Evolutionary conservation across 768 basidiomycete genomes (phyloP).

Genomic region (Tulasnella sp.): DNA sequence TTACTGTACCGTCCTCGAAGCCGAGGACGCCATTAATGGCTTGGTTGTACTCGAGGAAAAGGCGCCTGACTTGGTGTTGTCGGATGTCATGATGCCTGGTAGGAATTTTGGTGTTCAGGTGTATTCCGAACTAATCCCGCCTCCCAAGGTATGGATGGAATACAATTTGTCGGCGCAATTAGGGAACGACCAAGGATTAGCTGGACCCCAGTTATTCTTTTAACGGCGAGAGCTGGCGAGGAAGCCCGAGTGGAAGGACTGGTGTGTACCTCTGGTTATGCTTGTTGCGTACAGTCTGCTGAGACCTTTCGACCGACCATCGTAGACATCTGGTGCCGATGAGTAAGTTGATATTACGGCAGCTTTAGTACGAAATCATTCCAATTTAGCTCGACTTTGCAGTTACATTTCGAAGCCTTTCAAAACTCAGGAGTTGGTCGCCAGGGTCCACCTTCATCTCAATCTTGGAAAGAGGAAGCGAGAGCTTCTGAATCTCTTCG

Average conservation of each 20-base stretch:
- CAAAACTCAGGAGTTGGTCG: conserved; percentile 39
- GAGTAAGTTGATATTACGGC: conserved; percentile 32
- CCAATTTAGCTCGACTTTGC: background rate
- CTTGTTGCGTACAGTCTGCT: background rate
- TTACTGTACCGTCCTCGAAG: conserved; percentile 38
- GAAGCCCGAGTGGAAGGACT: conserved; percentile 40
- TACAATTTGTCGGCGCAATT: conserved; percentile 35
- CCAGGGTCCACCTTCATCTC: conserved; percentile 40
- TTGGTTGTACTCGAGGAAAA: conserved; percentile 30
- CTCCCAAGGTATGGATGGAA: conserved; percentile 36
- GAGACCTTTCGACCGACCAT: background rate
- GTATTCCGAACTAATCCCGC: background rate
- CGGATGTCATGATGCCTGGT: conserved; percentile 41
- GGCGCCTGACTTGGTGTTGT: conserved; percentile 37
- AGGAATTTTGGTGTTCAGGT: conserved; percentile 4
- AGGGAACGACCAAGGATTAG: conserved; percentile 31
- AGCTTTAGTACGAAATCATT: background rate
- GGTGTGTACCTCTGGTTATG: conserved; percentile 22
- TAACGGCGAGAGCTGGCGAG: conserved; percentile 40
- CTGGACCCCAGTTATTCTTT: conserved; percentile 37
- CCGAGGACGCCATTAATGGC: conserved; percentile 36
- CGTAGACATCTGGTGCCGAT: conserved; percentile 39
- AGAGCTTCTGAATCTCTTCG: conserved; percentile 28
- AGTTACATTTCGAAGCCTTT: conserved; percentile 43
- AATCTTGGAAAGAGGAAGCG: conserved; percentile 40